A percentile compares a stretch with the other conserved stretches of the same genome.
These are phyloP conservation scores for Pholiota adiposa DNA, from an alignment of 1,284 basidiomycete species.

Conservation along the genomic window DNA sequence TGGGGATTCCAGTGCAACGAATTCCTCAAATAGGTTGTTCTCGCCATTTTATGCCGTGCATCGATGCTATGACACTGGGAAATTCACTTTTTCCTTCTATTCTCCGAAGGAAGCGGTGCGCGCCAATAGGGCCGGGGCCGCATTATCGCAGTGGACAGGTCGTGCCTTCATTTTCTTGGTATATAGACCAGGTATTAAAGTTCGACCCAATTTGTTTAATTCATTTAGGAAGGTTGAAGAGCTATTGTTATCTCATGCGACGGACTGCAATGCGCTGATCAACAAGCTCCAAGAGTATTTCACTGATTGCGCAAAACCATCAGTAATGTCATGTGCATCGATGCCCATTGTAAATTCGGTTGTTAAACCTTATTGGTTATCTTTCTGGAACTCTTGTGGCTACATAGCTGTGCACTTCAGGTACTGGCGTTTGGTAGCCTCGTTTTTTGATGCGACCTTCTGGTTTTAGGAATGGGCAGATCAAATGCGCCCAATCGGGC, in stretches of 20 bases:
- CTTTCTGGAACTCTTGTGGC: background rate
- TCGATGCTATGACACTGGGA: background rate
- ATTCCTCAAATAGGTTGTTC: background rate
- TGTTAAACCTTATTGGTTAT: background rate
- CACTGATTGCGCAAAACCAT: background rate
- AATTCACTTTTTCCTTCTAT: background rate
- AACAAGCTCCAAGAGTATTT: too few relatives aligned
- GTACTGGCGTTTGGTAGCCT: constrained; percentile 21
- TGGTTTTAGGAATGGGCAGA: background rate
- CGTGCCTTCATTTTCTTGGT: background rate
- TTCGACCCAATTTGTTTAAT: background rate
- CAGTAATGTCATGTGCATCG: background rate
- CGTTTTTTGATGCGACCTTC: constrained; percentile 11
- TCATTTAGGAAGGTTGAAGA: background rate
- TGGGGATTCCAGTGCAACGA: background rate
- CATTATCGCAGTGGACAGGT: background rate
- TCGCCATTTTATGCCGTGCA: background rate
- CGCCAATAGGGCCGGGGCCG: background rate
- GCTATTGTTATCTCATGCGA: background rate
- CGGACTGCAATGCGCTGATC: background rate
- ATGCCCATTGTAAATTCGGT: background rate
- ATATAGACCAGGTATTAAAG: background rate
- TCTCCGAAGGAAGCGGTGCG: background rate
- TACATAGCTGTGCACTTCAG: background rate
- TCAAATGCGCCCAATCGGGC: background rate